Evolutionary conservation across 1,284 basidiomycete genomes (phyloP), one percentile per base, ranked within the genome.

Genomic region (Cutaneotrichosporon cutaneum): DNA sequence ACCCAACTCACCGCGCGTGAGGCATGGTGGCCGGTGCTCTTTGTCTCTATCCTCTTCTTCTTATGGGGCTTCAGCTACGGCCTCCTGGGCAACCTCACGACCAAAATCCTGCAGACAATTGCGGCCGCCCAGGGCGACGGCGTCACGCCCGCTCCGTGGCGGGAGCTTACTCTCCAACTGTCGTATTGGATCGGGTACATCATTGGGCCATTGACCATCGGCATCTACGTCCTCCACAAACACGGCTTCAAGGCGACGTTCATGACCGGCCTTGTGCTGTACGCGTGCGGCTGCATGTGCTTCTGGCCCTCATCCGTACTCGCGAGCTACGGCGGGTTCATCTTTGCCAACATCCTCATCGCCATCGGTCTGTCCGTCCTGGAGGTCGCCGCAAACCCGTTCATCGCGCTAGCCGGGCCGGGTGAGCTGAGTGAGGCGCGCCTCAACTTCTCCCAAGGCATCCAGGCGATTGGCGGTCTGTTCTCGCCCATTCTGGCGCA

Each of bases 21-120:
- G 59, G 74, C 77, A 5, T 75, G 73, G 72, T 71, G 75, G 67
- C 76, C 76, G 0, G 68, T 78, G n/a, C 53, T 77, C 39, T 77
- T 76, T 56, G 78, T 75, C 4, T 73, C 72, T 26, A 73, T 68
- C 36, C 71, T 80, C 27, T 78, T 78, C 69, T 74, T 77, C 65
- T 62, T 77, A 7, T 80, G 78, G 78, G 78, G 78, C 7, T 77
- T 78, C 64, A 70, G 71, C 13, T 78, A 78, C 54, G 77, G 78
- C 21, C 67, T 80, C 4, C 64, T 80, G 4, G 77, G 76, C 1
- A 77, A 72, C 11, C 63, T 80, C 39, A 80, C 72, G 56, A 64
- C 58, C 11, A 62, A 74, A 61, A 77, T 78, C 47, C 69, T 75
- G 44, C 36, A 44, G 0, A 62, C 75, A 24, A 68, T 77, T n/a